Evolutionary conservation across 2,329 filamentous ascomycete species (phyloP).

Genomic region (Paraphoma chrysanthemicola): DNA sequence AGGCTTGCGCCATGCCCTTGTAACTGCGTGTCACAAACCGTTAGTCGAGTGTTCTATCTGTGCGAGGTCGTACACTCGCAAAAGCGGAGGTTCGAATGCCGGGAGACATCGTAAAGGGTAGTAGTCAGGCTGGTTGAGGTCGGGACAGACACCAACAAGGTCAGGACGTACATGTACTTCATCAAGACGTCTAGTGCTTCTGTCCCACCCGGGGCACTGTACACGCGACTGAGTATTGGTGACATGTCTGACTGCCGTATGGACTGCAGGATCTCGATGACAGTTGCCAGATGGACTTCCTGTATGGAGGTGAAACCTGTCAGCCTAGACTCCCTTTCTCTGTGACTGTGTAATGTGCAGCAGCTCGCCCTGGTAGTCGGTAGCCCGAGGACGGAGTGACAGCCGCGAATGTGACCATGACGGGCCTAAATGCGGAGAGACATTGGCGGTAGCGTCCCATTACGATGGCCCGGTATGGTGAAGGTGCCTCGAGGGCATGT

Average conservation of each 20-base stretch:
- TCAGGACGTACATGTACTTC: conserved; percentile 85
- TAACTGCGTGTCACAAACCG: conserved; percentile 62
- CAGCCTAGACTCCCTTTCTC: conserved; percentile 30
- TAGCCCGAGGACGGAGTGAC: conserved; percentile 28
- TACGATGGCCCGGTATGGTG: conserved; percentile 11
- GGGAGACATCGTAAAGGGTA: not conserved
- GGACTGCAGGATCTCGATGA: conserved; percentile 92
- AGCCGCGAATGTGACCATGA: conserved; percentile 25
- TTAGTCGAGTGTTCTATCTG: conserved; percentile 18
- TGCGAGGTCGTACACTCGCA: conserved; percentile 2
- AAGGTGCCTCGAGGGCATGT: conserved; percentile 8
- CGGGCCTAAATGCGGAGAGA: conserved; percentile 26
- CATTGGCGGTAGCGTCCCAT: conserved; percentile 24
- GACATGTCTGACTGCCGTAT: conserved; percentile 98
- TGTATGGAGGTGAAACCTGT: conserved; percentile 51
- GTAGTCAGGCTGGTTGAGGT: not conserved
- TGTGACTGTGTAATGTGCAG: conserved; percentile 26
- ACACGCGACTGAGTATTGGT: conserved; percentile 82
- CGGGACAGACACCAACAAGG: too few species aligned
- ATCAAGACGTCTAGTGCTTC: conserved; percentile 92
- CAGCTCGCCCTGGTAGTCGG: conserved; percentile 28
- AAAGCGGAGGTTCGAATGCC: conserved; percentile 11
- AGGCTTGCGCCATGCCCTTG: conserved; percentile 77
- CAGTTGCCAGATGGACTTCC: conserved; percentile 85
- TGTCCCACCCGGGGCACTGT: conserved; percentile 76